These are phyloP conservation scores for Paecilomyces fulvus DNA, from an alignment of 2,329 filamentous ascomycete genomes.

Conservation along the genomic window DNA sequence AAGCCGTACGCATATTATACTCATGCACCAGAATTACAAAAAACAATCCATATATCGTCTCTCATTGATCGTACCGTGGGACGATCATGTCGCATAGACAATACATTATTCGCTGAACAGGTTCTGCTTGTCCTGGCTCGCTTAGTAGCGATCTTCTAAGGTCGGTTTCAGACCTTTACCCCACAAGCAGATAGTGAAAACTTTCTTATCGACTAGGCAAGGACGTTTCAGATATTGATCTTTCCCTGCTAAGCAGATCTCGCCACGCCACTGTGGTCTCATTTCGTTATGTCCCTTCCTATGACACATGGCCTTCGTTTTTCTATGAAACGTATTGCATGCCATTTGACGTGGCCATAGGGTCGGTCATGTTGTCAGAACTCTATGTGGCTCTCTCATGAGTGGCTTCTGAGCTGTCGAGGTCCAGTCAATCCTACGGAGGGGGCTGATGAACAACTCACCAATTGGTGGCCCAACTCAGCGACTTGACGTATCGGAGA, in stretches of 20 bases:
- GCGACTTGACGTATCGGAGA: neutral
- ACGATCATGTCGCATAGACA: neutral
- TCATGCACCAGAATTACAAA: neutral
- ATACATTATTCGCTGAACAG: neutral
- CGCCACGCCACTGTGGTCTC: no score
- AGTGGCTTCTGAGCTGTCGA: neutral
- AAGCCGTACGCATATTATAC: neutral
- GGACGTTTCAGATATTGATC: neutral
- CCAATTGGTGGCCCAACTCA: neutral
- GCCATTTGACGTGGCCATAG: neutral
- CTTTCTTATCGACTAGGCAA: neutral
- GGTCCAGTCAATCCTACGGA: neutral
- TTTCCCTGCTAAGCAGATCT: neutral
- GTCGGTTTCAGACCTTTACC: neutral
- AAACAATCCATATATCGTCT: neutral
- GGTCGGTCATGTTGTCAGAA: neutral
- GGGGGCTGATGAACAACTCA: neutral
- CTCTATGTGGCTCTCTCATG: neutral
- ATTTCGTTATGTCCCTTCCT: neutral
- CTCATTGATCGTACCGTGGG: neutral
- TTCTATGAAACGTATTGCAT: neutral
- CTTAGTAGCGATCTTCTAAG: neutral
- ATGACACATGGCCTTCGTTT: neutral
- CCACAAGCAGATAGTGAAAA: neutral
- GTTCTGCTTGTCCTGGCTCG: neutral